Base-by-base conservation (phyloP, 192 early-diverging fungal genomes). In the Pilobolus umbonatus region DNA sequence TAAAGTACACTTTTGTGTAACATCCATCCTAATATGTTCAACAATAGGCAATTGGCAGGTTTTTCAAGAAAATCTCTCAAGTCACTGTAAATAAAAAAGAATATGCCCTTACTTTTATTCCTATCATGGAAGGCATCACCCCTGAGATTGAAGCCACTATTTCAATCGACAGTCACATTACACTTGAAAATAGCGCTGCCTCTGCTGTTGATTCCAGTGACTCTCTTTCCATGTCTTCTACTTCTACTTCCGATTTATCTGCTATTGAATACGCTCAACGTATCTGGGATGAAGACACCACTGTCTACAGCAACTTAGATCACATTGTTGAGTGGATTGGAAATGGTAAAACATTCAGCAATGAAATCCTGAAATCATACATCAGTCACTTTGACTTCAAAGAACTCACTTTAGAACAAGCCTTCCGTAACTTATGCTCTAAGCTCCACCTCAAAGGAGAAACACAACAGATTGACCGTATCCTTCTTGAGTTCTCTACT, bases 391-490 rank as follows among this genome's bases (percentile, higher is more conserved):
- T 52, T 53, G 63, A 71, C 31, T 71, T 71, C 57, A 35, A 17
- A 8, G 30, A 65, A 22, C 50, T 61, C 15, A 53, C 30, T 11
- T 32, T 71, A 7, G 68, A 71, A 48, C 60, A 60, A 40, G 56
- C 61, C 2, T 63, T 69, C 24, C 39, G 67, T 52, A 59, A 63
- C 14, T 66, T 98, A 43, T 92, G 92, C 52, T 66, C 75, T 52
- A 88, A 89, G 30, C 73, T 95, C 0, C 78, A 81, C 19, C 68
- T 98, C 39, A 90, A 89, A 53, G 96, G 88, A 5, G 96, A 98
- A 70, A 84, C 94, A 5, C 96, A 98, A 67, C 81, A 90, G 39
- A 86, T 98, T 34, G 93, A 93, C 67, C 83, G 96, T 24, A 85
- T 98, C 22, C 66, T 98, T 48, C 79, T 84, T 45, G 83, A 74